Evolutionary conservation across 1,284 basidiomycete genomes (phyloP).

Genomic region (Chondrostereum purpureum): DNA sequence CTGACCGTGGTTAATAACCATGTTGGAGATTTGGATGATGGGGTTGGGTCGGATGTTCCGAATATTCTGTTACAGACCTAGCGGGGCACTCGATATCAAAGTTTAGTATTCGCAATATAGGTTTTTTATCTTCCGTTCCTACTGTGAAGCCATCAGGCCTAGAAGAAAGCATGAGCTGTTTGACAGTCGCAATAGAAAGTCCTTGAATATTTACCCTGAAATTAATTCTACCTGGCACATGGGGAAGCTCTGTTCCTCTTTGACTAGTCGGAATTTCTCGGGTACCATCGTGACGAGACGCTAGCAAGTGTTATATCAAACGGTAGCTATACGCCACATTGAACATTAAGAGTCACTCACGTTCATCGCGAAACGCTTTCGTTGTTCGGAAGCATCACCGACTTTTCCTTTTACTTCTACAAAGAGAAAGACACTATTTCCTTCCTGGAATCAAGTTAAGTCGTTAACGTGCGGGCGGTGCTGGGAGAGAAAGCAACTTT

Average conservation of each 20-base stretch:
- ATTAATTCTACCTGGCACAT: not conserved
- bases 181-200: too few relatives aligned
- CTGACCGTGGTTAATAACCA: slow-evolving; percentile 52
- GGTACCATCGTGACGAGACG: not conserved
- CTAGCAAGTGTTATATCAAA: too few relatives aligned
- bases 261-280: not conserved
- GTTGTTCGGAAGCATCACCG: not conserved
- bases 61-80: too few relatives aligned
- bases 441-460: too few relatives aligned
- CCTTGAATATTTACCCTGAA: not conserved
- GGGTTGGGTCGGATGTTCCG: slow-evolving; percentile 64
- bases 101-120: slow-evolving; percentile 52
- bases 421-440: not conserved
- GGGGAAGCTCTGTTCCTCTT: too few relatives aligned
- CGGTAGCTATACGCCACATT: too few relatives aligned
- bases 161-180: too few relatives aligned
- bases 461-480: too few relatives aligned
- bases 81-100: slow-evolving; percentile 76
- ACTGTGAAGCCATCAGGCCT: too few relatives aligned
- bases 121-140: too few relatives aligned
- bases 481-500: too few relatives aligned
- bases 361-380: not conserved
- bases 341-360: not conserved
- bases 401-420: not conserved
- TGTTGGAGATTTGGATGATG: slow-evolving; percentile 71